Evolutionary conservation across 768 basidiomycete species (phyloP), one percentile per base, ranked within the genome.

Genomic region (Termitomyces sp.): DNA sequence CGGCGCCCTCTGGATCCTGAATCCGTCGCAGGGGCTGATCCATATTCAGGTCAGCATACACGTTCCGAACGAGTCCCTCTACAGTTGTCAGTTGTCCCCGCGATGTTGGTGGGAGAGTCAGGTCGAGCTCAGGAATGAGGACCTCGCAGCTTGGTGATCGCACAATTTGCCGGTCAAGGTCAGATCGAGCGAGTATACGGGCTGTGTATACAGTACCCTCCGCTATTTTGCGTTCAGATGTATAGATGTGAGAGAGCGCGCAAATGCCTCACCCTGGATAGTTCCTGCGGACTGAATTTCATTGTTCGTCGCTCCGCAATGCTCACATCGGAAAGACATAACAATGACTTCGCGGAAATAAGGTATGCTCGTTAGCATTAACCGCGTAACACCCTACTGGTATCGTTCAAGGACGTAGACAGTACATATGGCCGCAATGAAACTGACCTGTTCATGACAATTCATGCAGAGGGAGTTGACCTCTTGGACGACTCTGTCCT

Each of bases 1-100:
- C 74, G 66, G 86, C 87, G 0, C 83, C 80, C 0, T 77, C 80
- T 41, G 87, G 85, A 60, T 93, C 85, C 66, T 94, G 86, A 55
- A 91, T 81, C 35, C 83, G 78, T 41, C 97, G 83, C 10, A 98
- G 71, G 0, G 93, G 89, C 65, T 98, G 96, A 58, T 93, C 89
- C 56, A 79, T 73, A 58, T 77, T 77, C 41, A 98, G 80, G 73
- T 98, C 96, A 0, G 85, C 72, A 31, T 90, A 74, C 43, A 94
- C 84, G 62, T 96, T 87, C 28, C 87, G 81, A 33, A 99, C 72
- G 60, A 98, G 82, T 38, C 97, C 96, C 70, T 99, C 97, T 48
- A 98, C 82, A 2, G 94, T 99, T n/a, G 96, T 98, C 12, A 99
- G 82, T 66, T 97, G 94, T 10, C 96, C 96, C 15, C 91, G 84